phyloP scores from a whole-genome alignment of 106 monocot species.

The Allium fistulosum region DNA sequence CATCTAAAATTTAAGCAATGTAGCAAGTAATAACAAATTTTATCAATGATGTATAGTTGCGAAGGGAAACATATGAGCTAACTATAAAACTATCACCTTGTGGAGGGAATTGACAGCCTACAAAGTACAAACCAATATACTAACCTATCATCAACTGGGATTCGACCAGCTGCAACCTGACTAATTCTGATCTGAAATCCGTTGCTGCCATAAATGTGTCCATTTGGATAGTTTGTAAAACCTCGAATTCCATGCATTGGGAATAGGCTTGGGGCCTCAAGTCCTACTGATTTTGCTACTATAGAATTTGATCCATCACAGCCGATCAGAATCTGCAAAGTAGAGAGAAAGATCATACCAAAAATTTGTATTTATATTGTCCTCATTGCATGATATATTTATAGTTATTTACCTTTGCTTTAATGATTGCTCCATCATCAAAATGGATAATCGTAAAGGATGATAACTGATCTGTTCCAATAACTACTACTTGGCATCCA shows the following conservation, averaged over 20 bases:
- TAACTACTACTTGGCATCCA: not conserved
- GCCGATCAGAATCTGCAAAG: constrained; percentile 23
- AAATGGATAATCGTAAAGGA: not conserved
- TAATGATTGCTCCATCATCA: constrained; percentile 18
- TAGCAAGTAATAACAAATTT: not conserved
- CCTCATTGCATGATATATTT: too few relatives aligned
- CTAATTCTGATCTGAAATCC: constrained; percentile 7
- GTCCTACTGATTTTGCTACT: constrained; percentile 16
- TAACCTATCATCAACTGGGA: not conserved
- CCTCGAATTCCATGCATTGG: constrained; percentile 2
- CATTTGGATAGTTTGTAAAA: constrained; percentile 19
- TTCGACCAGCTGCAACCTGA: not conserved
- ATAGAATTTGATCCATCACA: constrained; percentile 29
- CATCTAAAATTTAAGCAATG: not conserved
- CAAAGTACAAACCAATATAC: constrained; percentile 21
- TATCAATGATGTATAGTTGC: not conserved
- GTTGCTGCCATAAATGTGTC: constrained; percentile 5
- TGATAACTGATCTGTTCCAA: not conserved
- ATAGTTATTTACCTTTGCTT: constrained; percentile 12
- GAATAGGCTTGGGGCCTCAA: not conserved
- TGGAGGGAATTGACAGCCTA: too few relatives aligned
- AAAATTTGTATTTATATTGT: too few relatives aligned
- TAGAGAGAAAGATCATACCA: too few relatives aligned
- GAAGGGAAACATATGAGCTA: too few relatives aligned
- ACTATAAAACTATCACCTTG: too few relatives aligned